Base-by-base conservation (phyloP, 1,284 basidiomycete genomes). In the Coniferiporia weirii region DNA sequence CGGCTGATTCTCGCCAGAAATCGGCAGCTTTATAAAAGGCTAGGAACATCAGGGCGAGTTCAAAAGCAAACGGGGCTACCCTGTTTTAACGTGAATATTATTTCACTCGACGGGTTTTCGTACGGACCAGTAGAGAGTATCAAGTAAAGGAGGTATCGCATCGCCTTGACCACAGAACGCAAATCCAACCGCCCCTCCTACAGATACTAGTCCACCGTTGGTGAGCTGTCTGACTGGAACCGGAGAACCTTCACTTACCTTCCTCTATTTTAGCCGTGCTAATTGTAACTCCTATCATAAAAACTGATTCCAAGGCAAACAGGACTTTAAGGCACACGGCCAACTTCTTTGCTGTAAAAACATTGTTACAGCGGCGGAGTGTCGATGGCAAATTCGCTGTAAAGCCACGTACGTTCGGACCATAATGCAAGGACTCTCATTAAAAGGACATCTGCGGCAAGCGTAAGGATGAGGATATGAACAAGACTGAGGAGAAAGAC, bases 381-480 rank as follows among this genome's bases (percentile, higher is more conserved):
- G 2, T 3, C 7, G 7, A n/a, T 12, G n/a, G 40, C n/a, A 19
- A 7, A 36, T 47, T 36, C n/a, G n/a, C n/a, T n/a, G n/a, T n/a
- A n/a, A n/a, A n/a, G n/a, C n/a, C n/a, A 27, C 27, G 27, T 27
- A 53, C 57, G 50, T 58, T 46, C n/a, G 8, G 10, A 36, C 17
- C 53, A 58, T 15, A 58, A 40, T 20, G 57, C 57, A 13, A 52
- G 43, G 13, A 58, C 57, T 8, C 57, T 52, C n/a, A 58, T 52
- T 38, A 53, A 22, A 9, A 58, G 57, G 17, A 58, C 36, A 47
- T 53, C 57, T 58, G 6, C 22, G 15, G 36, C 2, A 47, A n/a
- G 19, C 17, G 22, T 47, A 5, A 49, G 32, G 1, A 22, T 10
- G n/a, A 20, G 17, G 20, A 43, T 43, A 43, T 13, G 40, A n/a